phyloP scores from a whole-genome alignment of 768 basidiomycete species.

The Solioccasus polychromus region DNA sequence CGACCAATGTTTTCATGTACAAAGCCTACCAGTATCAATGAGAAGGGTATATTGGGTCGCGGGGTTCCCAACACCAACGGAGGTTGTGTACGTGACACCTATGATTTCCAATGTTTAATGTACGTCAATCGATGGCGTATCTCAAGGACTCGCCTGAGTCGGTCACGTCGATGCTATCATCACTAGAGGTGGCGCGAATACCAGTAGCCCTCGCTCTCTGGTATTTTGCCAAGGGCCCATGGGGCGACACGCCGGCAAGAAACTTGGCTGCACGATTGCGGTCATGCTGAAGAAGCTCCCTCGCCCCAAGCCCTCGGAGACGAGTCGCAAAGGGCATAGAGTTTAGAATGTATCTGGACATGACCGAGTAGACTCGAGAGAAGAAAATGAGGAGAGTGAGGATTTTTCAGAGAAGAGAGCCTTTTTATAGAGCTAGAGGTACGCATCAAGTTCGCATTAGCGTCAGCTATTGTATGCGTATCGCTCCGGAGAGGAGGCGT shows the following conservation, averaged over 20 bases:
- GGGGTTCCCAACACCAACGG: conserved; percentile 52
- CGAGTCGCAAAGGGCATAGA: conserved; percentile 46
- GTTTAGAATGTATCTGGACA: conserved; percentile 37
- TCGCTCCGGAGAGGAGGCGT: background rate
- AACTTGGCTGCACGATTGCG: conserved; percentile 53
- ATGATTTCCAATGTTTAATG: conserved; percentile 3
- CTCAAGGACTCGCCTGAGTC: conserved; percentile 40
- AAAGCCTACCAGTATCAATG: conserved; percentile 51
- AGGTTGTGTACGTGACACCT: conserved; percentile 52
- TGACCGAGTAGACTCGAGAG: conserved; percentile 14
- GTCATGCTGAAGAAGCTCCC: conserved; percentile 51
- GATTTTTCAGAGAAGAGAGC: background rate
- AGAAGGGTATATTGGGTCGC: conserved; percentile 49
- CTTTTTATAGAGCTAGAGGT: conserved; percentile 18
- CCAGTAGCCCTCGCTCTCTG: conserved; percentile 18
- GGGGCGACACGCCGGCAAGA: conserved; percentile 50
- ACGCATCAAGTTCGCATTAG: background rate
- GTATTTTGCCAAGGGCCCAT: conserved; percentile 44
- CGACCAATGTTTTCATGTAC: background rate
- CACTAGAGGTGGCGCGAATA: background rate
- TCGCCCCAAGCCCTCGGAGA: conserved; percentile 40
- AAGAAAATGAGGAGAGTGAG: background rate
- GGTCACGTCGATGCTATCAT: conserved; percentile 49
- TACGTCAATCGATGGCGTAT: background rate
- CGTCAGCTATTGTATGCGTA: no score